These are phyloP conservation scores for Penicillium sp. DNA, from an alignment of 2,329 filamentous ascomycete species.

Conservation along the genomic window DNA sequence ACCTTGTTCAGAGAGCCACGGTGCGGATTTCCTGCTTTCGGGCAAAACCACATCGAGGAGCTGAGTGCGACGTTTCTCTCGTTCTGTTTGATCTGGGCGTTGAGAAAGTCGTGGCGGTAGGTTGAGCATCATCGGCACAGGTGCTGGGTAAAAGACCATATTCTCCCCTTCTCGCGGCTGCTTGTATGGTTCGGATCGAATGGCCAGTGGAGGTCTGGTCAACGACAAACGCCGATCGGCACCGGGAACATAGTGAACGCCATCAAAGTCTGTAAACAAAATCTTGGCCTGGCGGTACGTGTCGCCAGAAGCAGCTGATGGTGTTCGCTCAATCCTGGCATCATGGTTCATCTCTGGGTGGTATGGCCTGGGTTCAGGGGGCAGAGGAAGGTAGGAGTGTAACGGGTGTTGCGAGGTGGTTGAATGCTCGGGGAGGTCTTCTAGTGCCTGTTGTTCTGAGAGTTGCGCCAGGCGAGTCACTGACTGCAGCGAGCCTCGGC, in stretches of 20 bases:
- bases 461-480: conserved; percentile 45
- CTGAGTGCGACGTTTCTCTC: conserved; percentile 75
- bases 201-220: conserved; percentile 46
- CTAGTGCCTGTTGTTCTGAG: conserved; percentile 47
- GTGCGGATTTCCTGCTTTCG: conserved; percentile 58
- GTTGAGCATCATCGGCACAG: conserved; percentile 91
- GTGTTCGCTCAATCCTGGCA: conserved; percentile 37
- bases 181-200: conserved; percentile 43
- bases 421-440: conserved; percentile 27
- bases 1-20: conserved; percentile 45
- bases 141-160: conserved; percentile 95
- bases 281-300: conserved; percentile 51
- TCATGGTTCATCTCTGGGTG: conserved; percentile 13
- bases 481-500: conserved; percentile 49
- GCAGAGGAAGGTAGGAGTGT: conserved; percentile 26
- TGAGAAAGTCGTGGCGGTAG: conserved; percentile 86
- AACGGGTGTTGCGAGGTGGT: conserved; percentile 20
- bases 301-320: conserved; percentile 49
- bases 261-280: conserved; percentile 56
- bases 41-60: conserved; percentile 68
- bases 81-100: conserved; percentile 63
- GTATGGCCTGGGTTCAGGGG: conserved; percentile 23
- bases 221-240: conserved; percentile 40
- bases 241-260: conserved; percentile 50
- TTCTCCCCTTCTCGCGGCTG: conserved; percentile 65